Percentiles rank a stretch among this genome's conserved stretches.
phyloP scores from a whole-genome alignment of 202 grass and related monocot species.

The Carex sylvatica region DNA sequence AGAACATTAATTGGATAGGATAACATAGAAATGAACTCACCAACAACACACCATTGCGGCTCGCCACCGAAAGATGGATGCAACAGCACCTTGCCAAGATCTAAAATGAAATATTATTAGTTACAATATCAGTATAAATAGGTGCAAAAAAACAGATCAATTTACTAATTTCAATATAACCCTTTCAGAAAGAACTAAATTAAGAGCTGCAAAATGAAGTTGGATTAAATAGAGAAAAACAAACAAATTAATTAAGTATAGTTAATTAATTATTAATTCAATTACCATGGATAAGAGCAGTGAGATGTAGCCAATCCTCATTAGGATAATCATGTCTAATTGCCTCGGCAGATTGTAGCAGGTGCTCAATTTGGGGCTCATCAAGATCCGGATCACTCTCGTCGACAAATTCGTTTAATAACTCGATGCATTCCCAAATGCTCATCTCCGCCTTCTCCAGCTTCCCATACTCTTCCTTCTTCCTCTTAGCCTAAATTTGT shows the following conservation, averaged over 20 bases:
- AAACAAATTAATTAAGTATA: neutral
- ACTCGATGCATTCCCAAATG: slow-evolving; percentile 40
- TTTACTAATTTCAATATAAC: neutral
- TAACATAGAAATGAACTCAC: slow-evolving; percentile 8
- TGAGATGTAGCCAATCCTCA: slow-evolving; percentile 38
- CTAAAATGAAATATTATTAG: neutral
- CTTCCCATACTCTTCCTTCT: slow-evolving; percentile 41
- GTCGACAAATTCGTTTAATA: slow-evolving; percentile 39
- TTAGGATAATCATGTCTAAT: slow-evolving; percentile 34
- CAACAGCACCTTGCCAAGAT: slow-evolving; percentile 41
- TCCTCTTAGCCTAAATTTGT: slow-evolving; percentile 26
- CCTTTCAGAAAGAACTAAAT: neutral
- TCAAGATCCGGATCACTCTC: slow-evolving; percentile 42
- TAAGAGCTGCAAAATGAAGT: neutral
- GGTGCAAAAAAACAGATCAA: neutral
- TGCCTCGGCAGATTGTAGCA: slow-evolving; percentile 45
- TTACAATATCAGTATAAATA: neutral
- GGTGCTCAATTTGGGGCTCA: slow-evolving; percentile 43
- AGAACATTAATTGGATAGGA: neutral
- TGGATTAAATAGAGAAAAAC: neutral
- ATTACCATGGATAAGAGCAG: slow-evolving; percentile 45
- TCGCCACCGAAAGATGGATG: slow-evolving; percentile 37
- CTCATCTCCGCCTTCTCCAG: slow-evolving; percentile 33
- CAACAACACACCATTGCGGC: slow-evolving; percentile 47
- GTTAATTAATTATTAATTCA: neutral